Base-by-base conservation (phyloP, 495 filamentous ascomycete species). In the Penicillium argentinense region DNA sequence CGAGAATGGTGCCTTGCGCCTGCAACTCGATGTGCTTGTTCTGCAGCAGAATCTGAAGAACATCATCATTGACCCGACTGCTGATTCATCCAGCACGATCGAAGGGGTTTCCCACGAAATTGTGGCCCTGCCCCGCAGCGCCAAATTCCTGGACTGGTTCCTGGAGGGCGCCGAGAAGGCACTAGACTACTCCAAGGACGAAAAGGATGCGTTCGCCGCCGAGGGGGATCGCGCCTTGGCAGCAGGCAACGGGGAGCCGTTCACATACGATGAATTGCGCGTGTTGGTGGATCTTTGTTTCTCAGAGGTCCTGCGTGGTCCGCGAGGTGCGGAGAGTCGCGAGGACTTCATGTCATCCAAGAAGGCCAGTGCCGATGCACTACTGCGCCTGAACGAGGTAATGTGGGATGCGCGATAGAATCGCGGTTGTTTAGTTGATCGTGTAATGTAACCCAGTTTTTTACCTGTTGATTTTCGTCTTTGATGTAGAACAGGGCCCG, bases 21-120 rank as follows among this genome's bases (percentile, higher is more conserved):
- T 97, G 75, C 85, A 88, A 56, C 78, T 97, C 22, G 95, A 97
- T 59, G 88, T 97, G 34, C 75, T 95, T 7, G 93, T 98, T 36
- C 71, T 98, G 22, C 91, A 96, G 60, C 95, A 97, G 55, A 96
- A 96, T 53, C 77, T 98, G 41, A 95, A 91, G 67, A 93, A 93
- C 42, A 85, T 98, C 47, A 89, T 73, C 39, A 57, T 70, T 11
- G 60, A 68, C 26, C 59, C 67, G 5, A 43, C 43, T 12, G 43
- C 46, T 4, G 48, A 62, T 9, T 14, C 48, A 4, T 18, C 46
- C 2, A 24, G 13, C 0, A 12, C 43, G 18, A 51, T 49, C 18
- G 36, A 47, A 7, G 13, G 54, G 46, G 17, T 34, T 2, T 36
- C 49, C 14, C 50, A 55, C 9, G 69, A 80, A n/a, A 74, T 82